Conservation (phyloP, 139 green algal genomes). For the Chlorella sp. region DNA sequence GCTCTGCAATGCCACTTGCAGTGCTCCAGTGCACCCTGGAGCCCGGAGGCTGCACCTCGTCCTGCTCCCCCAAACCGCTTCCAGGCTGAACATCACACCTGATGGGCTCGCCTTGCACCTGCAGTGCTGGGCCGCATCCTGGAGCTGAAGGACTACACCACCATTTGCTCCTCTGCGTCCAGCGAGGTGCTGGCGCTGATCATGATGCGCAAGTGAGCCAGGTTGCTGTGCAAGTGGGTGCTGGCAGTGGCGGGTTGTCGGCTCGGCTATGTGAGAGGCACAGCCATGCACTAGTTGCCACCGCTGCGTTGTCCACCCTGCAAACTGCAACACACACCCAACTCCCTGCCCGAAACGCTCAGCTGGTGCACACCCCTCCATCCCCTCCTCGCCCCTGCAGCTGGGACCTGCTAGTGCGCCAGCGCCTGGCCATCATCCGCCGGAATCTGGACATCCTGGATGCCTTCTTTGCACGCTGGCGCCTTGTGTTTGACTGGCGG, state of each 20-base stretch:
- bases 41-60: no score
- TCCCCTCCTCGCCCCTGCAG: neutral
- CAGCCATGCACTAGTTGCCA: no score
- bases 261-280: neutral
- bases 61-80: neutral
- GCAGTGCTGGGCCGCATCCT: slow-evolving; percentile 48
- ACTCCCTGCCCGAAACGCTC: no score
- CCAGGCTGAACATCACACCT: neutral
- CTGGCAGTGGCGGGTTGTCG: neutral
- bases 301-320: neutral
- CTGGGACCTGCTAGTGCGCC: slow-evolving; percentile 42
- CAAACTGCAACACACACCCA: no score
- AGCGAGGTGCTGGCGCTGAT: slow-evolving; percentile 76
- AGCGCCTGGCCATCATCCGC: slow-evolving; percentile 51
- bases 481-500: slow-evolving; percentile 55
- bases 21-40: no score
- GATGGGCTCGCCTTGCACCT: neutral
- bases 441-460: slow-evolving; percentile 52
- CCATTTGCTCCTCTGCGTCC: slow-evolving; percentile 72
- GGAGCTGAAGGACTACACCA: slow-evolving; percentile 85
- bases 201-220: slow-evolving; percentile 42
- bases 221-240: neutral
- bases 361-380: no score
- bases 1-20: no score
- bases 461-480: slow-evolving; percentile 49